These are phyloP conservation scores for Aureobasidium sp. DNA, from an alignment of 2,329 filamentous ascomycete species.

Conservation along the genomic window DNA sequence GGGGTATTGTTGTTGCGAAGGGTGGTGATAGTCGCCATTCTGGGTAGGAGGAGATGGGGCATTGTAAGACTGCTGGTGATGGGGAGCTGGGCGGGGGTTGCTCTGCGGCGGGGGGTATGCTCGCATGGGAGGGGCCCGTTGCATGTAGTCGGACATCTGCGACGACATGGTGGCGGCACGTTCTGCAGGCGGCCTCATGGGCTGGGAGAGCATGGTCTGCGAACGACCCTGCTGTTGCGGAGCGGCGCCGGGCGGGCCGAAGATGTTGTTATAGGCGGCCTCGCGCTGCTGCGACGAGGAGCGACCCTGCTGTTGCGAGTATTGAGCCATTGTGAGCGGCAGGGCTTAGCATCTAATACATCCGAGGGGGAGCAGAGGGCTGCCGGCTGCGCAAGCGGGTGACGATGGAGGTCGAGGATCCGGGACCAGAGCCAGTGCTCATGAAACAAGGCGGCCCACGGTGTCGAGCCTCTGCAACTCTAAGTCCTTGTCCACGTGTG, in stretches of 20 bases:
- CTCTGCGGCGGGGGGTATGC: conserved; percentile 31
- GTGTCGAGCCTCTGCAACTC: conserved; percentile 4
- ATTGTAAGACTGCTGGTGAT: conserved; percentile 38
- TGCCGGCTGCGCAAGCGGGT: not conserved
- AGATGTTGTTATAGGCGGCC: conserved; percentile 93
- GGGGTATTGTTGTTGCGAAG: conserved; percentile 38
- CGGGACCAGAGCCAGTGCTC: not conserved
- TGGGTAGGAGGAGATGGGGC: conserved; percentile 32
- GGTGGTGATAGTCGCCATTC: conserved; percentile 32
- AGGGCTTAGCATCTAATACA: conserved; percentile 1
- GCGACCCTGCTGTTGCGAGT: conserved; percentile 53
- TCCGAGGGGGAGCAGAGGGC: conserved; percentile 1
- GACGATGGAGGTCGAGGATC: not conserved
- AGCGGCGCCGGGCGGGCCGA: conserved; percentile 75
- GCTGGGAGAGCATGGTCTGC: conserved; percentile 87
- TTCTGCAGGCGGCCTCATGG: conserved; percentile 54
- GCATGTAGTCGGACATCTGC: conserved; percentile 48
- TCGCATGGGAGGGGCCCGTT: conserved; percentile 57
- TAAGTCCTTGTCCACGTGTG: conserved; percentile 6
- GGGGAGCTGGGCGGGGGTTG: conserved; percentile 46
- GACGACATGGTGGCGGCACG: conserved; percentile 64
- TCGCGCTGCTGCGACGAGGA: conserved; percentile 65
- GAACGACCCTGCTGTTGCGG: conserved; percentile 57
- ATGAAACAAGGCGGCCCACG: conserved; percentile 9
- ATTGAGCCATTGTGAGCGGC: conserved; percentile 51